phyloP scores from a whole-genome alignment of 2,329 filamentous ascomycete genomes.

The Trichoderma lentiforme region DNA sequence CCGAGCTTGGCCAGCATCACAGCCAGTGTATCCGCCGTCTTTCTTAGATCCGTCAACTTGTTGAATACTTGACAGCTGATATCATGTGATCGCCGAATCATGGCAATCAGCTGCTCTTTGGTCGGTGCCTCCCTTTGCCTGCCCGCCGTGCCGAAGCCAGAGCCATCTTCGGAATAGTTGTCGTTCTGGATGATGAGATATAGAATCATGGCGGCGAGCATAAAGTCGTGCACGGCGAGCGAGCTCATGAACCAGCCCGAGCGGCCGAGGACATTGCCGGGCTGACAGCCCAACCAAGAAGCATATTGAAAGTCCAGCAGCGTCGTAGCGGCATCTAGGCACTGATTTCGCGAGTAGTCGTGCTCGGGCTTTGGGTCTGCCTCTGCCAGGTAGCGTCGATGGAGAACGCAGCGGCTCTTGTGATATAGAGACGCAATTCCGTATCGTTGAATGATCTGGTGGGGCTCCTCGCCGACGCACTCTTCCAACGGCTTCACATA shows the following conservation, averaged over 20 bases:
- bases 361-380: conserved; percentile 42
- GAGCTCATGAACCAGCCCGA: conserved; percentile 57
- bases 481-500: conserved; percentile 46
- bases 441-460: conserved; percentile 50
- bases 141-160: conserved; percentile 34
- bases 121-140: conserved; percentile 32
- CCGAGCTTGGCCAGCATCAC: conserved; percentile 45
- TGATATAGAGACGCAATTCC: conserved; percentile 51
- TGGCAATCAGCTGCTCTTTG: conserved; percentile 38
- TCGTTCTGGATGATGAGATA: conserved; percentile 50
- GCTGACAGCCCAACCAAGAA: conserved; percentile 48
- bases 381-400: conserved; percentile 51
- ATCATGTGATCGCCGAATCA: conserved; percentile 41
- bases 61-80: conserved; percentile 44
- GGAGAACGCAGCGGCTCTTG: conserved; percentile 54
- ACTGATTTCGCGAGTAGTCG: conserved; percentile 50
- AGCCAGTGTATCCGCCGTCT: conserved; percentile 44
- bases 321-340: conserved; percentile 47
- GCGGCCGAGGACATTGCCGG: conserved; percentile 50
- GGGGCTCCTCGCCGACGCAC: conserved; percentile 46
- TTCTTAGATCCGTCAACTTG: conserved; percentile 40
- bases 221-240: conserved; percentile 57
- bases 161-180: conserved; percentile 37
- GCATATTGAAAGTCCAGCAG: conserved; percentile 47
- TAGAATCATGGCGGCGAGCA: conserved; percentile 59